Evolutionary conservation across 257 asterid genomes (phyloP).

Genomic region (Nicotiana otophora): DNA sequence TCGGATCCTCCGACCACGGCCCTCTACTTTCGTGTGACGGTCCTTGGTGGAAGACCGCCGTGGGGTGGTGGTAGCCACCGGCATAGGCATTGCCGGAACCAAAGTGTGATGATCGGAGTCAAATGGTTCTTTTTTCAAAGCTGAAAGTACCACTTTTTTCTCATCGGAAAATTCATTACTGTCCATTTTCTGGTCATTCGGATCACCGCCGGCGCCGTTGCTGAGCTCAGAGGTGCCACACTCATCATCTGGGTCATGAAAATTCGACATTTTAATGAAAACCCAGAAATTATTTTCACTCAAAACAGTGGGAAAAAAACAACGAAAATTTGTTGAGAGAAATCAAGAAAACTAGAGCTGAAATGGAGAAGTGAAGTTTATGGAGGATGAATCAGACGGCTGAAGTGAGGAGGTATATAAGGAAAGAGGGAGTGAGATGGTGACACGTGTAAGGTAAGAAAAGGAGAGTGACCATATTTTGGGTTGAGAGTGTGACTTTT

Average conservation of each 20-base stretch:
- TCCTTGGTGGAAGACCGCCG: conserved; percentile 6
- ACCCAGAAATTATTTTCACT: neutral
- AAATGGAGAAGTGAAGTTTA: neutral
- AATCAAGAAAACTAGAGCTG: neutral
- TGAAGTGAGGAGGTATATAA: conserved; percentile 1
- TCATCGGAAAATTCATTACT: neutral
- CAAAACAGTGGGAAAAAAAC: too few relatives aligned
- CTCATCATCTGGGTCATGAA: conserved; percentile 8
- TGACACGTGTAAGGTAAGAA: conserved; percentile 9
- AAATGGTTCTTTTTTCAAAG: neutral
- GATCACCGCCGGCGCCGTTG: neutral
- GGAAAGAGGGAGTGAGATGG: neutral
- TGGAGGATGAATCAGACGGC: conserved; percentile 2
- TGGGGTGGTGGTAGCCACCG: neutral
- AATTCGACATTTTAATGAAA: neutral
- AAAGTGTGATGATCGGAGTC: neutral
- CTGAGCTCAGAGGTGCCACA: conserved; percentile 9
- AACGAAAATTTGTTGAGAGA: neutral
- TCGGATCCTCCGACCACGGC: conserved; percentile 11
- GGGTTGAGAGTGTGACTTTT: neutral
- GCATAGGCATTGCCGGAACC: neutral
- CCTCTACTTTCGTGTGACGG: conserved; percentile 12
- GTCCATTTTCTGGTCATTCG: neutral
- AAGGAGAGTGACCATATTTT: neutral
- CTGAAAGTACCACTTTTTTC: neutral